phyloP scores from a whole-genome alignment of 352 stramenopile species.

The Saprolegnia parasitica region DNA sequence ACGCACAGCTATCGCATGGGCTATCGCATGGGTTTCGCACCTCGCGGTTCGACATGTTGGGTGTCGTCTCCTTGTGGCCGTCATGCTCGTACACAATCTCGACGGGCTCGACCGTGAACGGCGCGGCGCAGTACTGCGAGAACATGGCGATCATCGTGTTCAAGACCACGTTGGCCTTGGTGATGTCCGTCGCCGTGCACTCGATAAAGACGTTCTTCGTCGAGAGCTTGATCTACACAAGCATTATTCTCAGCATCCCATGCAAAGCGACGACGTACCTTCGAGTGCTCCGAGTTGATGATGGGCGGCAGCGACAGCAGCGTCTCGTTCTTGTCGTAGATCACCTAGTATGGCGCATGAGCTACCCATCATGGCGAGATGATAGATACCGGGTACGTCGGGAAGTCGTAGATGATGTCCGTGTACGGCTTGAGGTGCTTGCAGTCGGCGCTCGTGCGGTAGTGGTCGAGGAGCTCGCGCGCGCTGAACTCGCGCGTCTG shows the following conservation, averaged over 20 bases:
- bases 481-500: conserved; percentile 88
- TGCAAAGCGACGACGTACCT: conserved; percentile 33
- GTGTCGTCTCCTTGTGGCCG: conserved; percentile 81
- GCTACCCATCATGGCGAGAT: not conserved
- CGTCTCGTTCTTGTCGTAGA: conserved; percentile 93
- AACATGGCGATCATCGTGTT: conserved; percentile 99
- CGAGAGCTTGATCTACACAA: conserved; percentile 85
- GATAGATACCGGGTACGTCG: conserved; percentile 90
- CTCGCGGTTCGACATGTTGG: conserved; percentile 88
- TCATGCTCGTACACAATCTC: conserved; percentile 95
- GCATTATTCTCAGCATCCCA: conserved; percentile 2
- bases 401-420: conserved; percentile 98
- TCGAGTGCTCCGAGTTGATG: conserved; percentile 98
- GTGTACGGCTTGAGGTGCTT: conserved; percentile 99
- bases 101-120: conserved; percentile 97
- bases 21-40: conserved; percentile 31
- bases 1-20: not conserved
- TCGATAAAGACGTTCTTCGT: conserved; percentile 99
- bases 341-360: conserved; percentile 38
- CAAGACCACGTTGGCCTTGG: conserved; percentile 99
- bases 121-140: conserved; percentile 95
- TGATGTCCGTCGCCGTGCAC: conserved; percentile 99
- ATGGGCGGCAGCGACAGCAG: conserved; percentile 98
- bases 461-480: conserved; percentile 94
- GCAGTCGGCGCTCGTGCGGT: conserved; percentile 89